Evolutionary conservation across 2,329 filamentous ascomycete genomes (phyloP).

Genomic region (Cladophialophora exuberans): DNA sequence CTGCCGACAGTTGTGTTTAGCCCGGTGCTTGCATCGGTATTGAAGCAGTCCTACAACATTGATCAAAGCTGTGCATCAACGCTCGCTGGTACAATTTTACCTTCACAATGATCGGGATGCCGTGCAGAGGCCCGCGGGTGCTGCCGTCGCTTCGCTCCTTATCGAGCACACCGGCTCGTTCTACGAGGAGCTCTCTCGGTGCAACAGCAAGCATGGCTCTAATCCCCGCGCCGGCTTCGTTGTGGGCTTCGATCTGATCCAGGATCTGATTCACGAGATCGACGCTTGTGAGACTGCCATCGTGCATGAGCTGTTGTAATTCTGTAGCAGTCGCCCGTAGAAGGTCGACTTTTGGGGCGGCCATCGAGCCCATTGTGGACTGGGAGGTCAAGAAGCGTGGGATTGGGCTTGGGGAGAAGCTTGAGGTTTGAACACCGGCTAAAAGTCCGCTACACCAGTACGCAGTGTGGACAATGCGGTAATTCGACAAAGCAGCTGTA

Average conservation of each 20-base stretch:
- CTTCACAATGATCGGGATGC: constrained; percentile 75
- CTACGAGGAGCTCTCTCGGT: constrained; percentile 44
- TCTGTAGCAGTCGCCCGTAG: no score
- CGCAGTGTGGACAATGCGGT: no score
- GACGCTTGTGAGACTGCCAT: not conserved
- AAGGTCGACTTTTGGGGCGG: no score
- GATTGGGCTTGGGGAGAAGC: no score
- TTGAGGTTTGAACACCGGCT: no score
- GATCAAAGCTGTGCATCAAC: no score
- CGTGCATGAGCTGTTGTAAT: not conserved
- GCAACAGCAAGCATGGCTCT: not conserved
- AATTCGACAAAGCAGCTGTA: no score
- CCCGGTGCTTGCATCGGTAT: not conserved
- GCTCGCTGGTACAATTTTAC: not conserved
- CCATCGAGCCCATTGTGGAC: no score
- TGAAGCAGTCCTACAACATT: not conserved
- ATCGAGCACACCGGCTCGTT: constrained; percentile 65
- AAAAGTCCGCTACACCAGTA: no score
- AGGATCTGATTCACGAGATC: not conserved
- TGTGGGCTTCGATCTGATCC: not conserved
- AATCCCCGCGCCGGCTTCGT: not conserved
- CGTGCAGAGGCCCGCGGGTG: constrained; percentile 68
- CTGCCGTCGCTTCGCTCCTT: constrained; percentile 60
- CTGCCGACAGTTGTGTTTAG: constrained; percentile 33
- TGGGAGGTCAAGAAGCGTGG: no score